Base-by-base conservation (phyloP, 768 basidiomycete species). In the Aureoboletus auriporus region DNA sequence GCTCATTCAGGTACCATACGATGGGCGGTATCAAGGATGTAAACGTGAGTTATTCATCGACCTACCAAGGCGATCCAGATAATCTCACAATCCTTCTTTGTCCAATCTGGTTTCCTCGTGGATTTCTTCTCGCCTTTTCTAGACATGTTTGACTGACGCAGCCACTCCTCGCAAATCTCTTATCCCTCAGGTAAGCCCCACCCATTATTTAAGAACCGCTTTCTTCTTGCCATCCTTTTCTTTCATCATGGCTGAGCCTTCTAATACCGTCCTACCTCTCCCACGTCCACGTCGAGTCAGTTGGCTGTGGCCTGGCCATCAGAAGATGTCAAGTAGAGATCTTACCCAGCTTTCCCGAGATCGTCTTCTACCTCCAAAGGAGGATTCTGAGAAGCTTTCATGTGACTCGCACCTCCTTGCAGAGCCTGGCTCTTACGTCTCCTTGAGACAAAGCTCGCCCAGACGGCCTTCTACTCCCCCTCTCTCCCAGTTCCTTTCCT, bases 151-250 rank as follows among this genome's bases (percentile, higher is more conserved):
- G 52, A 57, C 57, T 51, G 61, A 67, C 59, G 49, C 60, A 60
- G 65, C 65, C 67, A 67, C 65, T 17, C 41, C 33, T 23, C 47
- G 48, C 44, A 58, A 53, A 51, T 61, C 52, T 55, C 57, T 58
- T 53, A 51, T 51, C 20, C 38, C 50, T 56, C 67, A 67, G 67
- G 65, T 67, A 63, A 68, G 62, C 57, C 46, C 41, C 47, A 30
- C 45, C 44, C 52, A 48, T 59, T 56, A 48, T 53, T 44, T 52
- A 36, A 23, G 28, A 36, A 41, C 54, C 26, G 41, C 46, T 39
- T 10, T 43, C 58, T 52, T 46, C 52, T 52, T 33, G 28, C 35
- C 47, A 14, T 44, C 39, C n/a, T 34, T 30, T 45, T 28, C 45
- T 54, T 50, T 48, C 43, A 28, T 55, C 50, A 65, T 67, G 65